Evolutionary conservation across 129 eudicot genomes (phyloP).

Genomic region (Saposhnikovia divaricata): DNA sequence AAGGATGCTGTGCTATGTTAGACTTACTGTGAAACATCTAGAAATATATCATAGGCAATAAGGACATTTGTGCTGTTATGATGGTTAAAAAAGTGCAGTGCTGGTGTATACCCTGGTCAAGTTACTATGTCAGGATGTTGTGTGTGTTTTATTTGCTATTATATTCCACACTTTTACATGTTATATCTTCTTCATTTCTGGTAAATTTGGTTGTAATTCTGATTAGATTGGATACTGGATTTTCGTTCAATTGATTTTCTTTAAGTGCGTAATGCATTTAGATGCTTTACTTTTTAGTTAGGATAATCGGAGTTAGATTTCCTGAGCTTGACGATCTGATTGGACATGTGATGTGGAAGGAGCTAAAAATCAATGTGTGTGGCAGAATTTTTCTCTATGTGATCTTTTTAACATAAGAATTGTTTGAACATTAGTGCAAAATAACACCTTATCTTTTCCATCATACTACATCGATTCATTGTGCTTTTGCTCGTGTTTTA

Average conservation of each 20-base stretch:
- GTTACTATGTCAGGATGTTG: not conserved
- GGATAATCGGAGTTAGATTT: too few species aligned
- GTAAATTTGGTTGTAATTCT: not conserved
- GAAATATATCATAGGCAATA: not conserved
- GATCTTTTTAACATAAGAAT: too few species aligned
- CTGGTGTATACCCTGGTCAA: not conserved
- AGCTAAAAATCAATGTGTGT: not conserved
- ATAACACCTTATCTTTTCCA: too few species aligned
- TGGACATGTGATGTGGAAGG: not conserved
- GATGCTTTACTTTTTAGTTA: not conserved
- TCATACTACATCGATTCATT: too few species aligned
- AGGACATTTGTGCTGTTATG: not conserved
- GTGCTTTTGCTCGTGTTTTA: not conserved
- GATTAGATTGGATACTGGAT: not conserved
- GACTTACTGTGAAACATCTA: not conserved
- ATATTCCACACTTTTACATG: not conserved
- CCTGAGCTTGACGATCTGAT: not conserved
- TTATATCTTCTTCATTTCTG: not conserved
- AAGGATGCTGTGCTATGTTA: not conserved
- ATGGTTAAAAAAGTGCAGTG: not conserved
- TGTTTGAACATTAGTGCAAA: too few species aligned
- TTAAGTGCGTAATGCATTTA: not conserved
- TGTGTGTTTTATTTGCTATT: not conserved
- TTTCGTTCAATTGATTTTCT: not conserved
- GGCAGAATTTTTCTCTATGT: too few species aligned